These are phyloP conservation scores for Aspergillus felis DNA, from an alignment of 2,329 filamentous ascomycete species.

Conservation along the genomic window DNA sequence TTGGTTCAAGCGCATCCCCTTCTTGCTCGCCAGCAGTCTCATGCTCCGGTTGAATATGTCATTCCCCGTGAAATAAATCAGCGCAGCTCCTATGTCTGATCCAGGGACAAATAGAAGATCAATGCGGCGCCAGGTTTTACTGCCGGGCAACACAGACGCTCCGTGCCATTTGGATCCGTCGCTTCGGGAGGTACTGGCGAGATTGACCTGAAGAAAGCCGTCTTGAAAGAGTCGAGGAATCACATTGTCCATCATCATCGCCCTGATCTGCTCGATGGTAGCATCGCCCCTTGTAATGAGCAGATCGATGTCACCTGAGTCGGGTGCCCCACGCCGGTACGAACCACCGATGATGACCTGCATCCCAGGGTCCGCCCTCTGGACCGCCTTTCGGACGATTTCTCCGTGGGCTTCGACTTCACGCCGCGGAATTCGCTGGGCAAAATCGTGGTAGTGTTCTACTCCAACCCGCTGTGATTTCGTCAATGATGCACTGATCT, in stretches of 20 bases:
- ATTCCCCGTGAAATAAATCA: conserved; percentile 95
- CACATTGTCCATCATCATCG: conserved; percentile 60
- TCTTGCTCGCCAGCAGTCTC: conserved; percentile 72
- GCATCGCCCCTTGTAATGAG: conserved; percentile 70
- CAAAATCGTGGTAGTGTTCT: conserved; percentile 75
- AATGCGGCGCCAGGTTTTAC: conserved; percentile 69
- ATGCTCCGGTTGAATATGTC: conserved; percentile 92
- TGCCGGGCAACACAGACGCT: conserved; percentile 65
- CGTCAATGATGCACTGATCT: conserved; percentile 58
- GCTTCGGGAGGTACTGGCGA: conserved; percentile 56
- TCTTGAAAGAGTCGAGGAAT: conserved; percentile 57
- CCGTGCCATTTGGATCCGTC: conserved; percentile 84
- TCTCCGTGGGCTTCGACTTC: conserved; percentile 70
- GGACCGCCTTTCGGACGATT: conserved; percentile 59
- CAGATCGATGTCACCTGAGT: conserved; percentile 79
- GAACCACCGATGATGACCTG: conserved; percentile 76
- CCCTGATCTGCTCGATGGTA: conserved; percentile 54
- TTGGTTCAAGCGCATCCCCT: conserved; percentile 82
- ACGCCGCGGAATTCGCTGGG: conserved; percentile 68
- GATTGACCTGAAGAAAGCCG: conserved; percentile 65
- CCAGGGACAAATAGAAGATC: conserved; percentile 81
- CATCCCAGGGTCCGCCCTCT: conserved; percentile 58
- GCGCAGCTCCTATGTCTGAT: conserved; percentile 72
- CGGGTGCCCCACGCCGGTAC: conserved; percentile 72
- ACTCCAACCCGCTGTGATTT: conserved; percentile 70